A percentile compares a stretch with the other conserved stretches of the same genome.
These are phyloP conservation scores for Mortierella sp. DNA, from an alignment of 371 early-diverging fungal genomes.

Conservation along the genomic window DNA sequence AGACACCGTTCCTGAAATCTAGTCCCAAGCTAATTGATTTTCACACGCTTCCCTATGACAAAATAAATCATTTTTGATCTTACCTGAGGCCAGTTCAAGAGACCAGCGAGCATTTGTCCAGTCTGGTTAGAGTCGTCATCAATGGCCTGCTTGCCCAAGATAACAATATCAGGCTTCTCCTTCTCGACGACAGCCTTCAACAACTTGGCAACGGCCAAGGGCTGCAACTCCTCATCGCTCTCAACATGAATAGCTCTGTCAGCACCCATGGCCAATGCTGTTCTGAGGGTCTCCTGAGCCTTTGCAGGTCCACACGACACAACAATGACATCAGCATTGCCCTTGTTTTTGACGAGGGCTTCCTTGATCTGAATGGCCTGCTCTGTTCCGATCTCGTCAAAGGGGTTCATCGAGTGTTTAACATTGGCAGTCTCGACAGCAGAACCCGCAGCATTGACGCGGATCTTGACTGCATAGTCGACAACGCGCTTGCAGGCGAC, in stretches of 20 bases:
- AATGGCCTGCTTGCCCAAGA: slow-evolving; percentile 98
- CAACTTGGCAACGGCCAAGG: slow-evolving; percentile 93
- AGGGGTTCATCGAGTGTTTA: slow-evolving; percentile 99
- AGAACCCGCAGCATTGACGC: slow-evolving; percentile 90
- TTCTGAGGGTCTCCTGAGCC: slow-evolving; percentile 93
- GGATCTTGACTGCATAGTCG: slow-evolving; percentile 98
- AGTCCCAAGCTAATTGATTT: neutral
- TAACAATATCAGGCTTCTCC: slow-evolving; percentile 94
- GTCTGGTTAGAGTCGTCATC: slow-evolving; percentile 98
- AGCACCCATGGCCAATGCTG: slow-evolving; percentile 99
- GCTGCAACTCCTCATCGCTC: slow-evolving; percentile 84
- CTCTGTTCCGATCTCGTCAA: slow-evolving; percentile 98
- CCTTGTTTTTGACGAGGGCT: slow-evolving; percentile 71
- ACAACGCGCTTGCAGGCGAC: slow-evolving; percentile 97
- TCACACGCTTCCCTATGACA: slow-evolving; percentile 13
- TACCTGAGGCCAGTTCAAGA: slow-evolving; percentile 96
- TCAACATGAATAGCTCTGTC: slow-evolving; percentile 97
- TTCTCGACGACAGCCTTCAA: slow-evolving; percentile 88
- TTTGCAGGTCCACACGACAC: slow-evolving; percentile 93
- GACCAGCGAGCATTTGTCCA: slow-evolving; percentile 98
- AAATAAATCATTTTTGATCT: neutral
- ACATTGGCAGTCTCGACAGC: slow-evolving; percentile 94
- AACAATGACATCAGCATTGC: slow-evolving; percentile 89
- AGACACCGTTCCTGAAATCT: slow-evolving; percentile 34
- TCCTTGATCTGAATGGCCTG: slow-evolving; percentile 96